phyloP scores from a whole-genome alignment of 352 stramenopile species.

The Aphanomyces invadans region DNA sequence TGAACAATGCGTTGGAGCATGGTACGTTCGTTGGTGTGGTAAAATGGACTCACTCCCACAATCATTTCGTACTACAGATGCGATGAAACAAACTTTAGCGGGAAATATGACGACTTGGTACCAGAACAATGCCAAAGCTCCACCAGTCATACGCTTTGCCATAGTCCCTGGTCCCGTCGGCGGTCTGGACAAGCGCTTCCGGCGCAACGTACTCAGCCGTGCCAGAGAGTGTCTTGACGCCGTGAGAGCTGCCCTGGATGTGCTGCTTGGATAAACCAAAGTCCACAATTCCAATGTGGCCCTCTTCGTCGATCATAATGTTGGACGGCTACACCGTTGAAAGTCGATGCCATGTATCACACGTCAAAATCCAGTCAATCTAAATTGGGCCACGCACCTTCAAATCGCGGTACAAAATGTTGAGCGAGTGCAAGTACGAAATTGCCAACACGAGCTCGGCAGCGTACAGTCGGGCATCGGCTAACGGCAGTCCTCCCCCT shows the following conservation, averaged over 20 bases:
- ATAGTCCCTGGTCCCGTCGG: constrained; percentile 73
- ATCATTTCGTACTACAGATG: constrained; percentile 76
- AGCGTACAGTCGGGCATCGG: constrained; percentile 63
- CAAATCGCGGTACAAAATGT: constrained; percentile 83
- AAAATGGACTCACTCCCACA: constrained; percentile 78
- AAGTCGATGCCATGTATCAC: background rate
- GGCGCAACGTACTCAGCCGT: constrained; percentile 83
- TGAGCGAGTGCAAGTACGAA: constrained; percentile 83
- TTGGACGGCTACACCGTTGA: constrained; percentile 49
- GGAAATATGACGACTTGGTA: no score
- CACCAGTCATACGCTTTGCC: constrained; percentile 87
- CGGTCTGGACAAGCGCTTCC: constrained; percentile 72
- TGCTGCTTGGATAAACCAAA: constrained; percentile 85
- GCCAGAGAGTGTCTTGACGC: constrained; percentile 78
- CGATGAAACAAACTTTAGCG: constrained; percentile 24
- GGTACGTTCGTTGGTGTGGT: constrained; percentile 84
- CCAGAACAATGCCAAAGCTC: constrained; percentile 79
- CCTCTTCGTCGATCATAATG: constrained; percentile 84
- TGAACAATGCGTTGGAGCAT: constrained; percentile 83
- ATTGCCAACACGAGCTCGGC: constrained; percentile 84
- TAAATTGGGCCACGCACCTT: constrained; percentile 33
- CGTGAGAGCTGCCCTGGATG: constrained; percentile 78
- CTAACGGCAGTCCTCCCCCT: constrained; percentile 35
- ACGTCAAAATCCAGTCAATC: background rate
- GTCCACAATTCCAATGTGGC: constrained; percentile 83